These are phyloP conservation scores for Russula vinacea DNA, from an alignment of 768 basidiomycete genomes.

Conservation along the genomic window DNA sequence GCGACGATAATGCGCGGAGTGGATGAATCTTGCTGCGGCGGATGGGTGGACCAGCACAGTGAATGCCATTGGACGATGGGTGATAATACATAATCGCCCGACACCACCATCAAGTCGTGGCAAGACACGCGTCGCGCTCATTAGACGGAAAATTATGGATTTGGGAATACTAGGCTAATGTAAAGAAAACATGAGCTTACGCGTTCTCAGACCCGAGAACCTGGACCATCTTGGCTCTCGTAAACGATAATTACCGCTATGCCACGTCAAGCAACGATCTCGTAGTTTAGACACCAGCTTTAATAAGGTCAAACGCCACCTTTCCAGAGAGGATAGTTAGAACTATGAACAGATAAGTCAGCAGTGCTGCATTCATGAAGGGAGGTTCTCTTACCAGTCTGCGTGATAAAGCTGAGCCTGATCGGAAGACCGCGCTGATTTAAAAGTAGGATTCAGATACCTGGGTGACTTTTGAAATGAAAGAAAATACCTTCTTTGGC, in stretches of 20 bases:
- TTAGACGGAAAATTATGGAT: not conserved
- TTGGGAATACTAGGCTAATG: not conserved
- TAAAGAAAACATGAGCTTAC: not conserved
- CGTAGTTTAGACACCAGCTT: constrained; percentile 13
- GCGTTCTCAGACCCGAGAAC: not conserved
- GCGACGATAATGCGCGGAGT: not conserved
- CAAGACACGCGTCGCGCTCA: not conserved
- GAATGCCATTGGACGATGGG: not conserved
- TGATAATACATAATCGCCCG: not conserved
- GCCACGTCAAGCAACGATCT: not conserved
- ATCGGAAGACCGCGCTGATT: not conserved
- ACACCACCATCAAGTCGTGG: not conserved
- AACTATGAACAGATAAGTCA: constrained; percentile 13
- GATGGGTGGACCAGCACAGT: not conserved
- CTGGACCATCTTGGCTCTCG: not conserved
- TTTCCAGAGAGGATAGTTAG: constrained; percentile 7
- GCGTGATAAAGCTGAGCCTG: not conserved
- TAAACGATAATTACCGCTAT: not conserved
- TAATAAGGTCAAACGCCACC: constrained; percentile 16
- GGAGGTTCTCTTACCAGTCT: not conserved
- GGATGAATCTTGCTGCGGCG: not conserved
- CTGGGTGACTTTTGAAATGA: not conserved
- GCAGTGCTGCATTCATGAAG: not conserved
- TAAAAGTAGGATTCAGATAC: not conserved
- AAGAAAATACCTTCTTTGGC: constrained; percentile 40